Conservation (phyloP, 2,329 filamentous ascomycete genomes). For the Dryadomyces quercus-mongolicae region DNA sequence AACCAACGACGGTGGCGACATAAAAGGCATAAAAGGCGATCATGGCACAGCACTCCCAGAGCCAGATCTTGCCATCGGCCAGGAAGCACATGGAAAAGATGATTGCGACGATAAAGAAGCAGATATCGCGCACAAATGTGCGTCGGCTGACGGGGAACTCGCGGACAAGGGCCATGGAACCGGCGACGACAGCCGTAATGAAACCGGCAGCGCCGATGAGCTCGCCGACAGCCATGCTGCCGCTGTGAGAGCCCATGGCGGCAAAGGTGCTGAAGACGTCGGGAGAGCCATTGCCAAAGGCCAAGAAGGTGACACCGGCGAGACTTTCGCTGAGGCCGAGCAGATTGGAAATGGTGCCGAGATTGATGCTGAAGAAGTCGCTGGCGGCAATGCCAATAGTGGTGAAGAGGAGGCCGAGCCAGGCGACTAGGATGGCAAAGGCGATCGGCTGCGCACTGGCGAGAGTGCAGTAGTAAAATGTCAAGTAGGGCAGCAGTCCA, state of each 20-base stretch:
- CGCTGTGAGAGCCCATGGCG: slow-evolving; percentile 92
- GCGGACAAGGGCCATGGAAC: slow-evolving; percentile 92
- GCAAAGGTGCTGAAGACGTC: slow-evolving; percentile 99
- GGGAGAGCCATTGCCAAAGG: slow-evolving; percentile 94
- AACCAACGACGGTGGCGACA: slow-evolving; percentile 73
- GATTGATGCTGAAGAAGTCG: slow-evolving; percentile 96
- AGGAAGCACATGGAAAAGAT: slow-evolving; percentile 80
- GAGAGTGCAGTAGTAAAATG: slow-evolving; percentile 80
- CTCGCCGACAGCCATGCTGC: slow-evolving; percentile 92
- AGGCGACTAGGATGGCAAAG: slow-evolving; percentile 66
- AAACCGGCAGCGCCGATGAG: slow-evolving; percentile 90
- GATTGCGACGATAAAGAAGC: slow-evolving; percentile 82
- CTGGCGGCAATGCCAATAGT: slow-evolving; percentile 96
- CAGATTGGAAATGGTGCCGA: slow-evolving; percentile 82
- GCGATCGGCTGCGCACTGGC: slow-evolving; percentile 57
- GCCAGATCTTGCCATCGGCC: slow-evolving; percentile 66
- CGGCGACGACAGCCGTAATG: slow-evolving; percentile 91
- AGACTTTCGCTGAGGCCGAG: slow-evolving; percentile 92
- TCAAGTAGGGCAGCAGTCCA: slow-evolving; percentile 77
- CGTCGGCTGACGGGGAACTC: slow-evolving; percentile 85
- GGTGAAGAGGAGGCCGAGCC: slow-evolving; percentile 84
- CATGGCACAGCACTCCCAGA: slow-evolving; percentile 89
- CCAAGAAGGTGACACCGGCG: slow-evolving; percentile 90
- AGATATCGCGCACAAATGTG: slow-evolving; percentile 83
- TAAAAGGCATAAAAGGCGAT: slow-evolving; percentile 86